Conservation (phyloP, 108 stramenopile genomes). For the Aureococcus anophagefferens region DNA sequence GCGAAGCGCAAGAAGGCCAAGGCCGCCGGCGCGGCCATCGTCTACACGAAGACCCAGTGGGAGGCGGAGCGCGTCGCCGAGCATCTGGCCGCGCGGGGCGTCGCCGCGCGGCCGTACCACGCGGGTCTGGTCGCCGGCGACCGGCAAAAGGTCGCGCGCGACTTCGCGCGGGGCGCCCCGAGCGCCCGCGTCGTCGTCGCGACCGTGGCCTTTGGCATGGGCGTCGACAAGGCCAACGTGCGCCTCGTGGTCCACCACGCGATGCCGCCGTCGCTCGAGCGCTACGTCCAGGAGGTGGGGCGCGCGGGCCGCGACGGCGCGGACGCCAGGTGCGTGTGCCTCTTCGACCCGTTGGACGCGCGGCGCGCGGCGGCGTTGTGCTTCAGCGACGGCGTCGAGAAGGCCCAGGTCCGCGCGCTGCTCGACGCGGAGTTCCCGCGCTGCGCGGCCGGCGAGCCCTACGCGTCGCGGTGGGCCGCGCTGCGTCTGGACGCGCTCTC, state of each 20-base stretch:
- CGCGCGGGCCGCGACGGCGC: conserved; percentile 22
- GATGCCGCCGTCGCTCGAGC: conserved; percentile 8
- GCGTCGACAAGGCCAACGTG: conserved; percentile 19
- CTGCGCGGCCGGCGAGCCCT: neutral
- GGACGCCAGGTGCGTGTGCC: neutral
- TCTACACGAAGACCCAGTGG: neutral
- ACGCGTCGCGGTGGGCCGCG: neutral
- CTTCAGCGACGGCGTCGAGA: neutral
- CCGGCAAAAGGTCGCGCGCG: neutral
- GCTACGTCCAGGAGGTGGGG: conserved; percentile 19
- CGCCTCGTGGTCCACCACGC: conserved; percentile 13
- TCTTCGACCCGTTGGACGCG: neutral
- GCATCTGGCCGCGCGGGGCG: neutral
- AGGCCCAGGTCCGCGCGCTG: neutral
- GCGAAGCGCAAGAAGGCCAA: neutral
- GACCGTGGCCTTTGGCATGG: conserved; percentile 29
- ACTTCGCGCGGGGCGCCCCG: neutral
- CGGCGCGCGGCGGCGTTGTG: neutral
- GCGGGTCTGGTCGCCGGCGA: neutral
- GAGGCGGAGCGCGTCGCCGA: conserved; percentile 1
- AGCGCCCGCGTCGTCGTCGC: conserved; percentile 2
- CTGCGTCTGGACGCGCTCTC: neutral
- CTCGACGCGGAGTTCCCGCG: neutral
- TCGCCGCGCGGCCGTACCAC: conserved; percentile 7
- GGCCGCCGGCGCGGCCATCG: neutral